phyloP scores from a whole-genome alignment of 495 filamentous ascomycete genomes.

The Talaromyces liani region DNA sequence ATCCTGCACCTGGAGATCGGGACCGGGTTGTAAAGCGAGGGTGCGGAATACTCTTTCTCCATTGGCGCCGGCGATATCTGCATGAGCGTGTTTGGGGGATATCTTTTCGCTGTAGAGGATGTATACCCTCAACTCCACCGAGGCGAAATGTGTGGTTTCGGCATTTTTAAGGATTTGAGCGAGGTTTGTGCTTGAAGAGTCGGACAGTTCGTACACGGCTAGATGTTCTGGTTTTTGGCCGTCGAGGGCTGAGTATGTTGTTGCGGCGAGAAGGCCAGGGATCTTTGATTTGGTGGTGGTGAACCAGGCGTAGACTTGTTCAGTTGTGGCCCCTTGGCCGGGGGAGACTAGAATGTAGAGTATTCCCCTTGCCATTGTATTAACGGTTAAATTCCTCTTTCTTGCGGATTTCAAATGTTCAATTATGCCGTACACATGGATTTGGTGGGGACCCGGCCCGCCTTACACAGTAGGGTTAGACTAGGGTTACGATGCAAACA shows the following conservation, averaged over 20 bases:
- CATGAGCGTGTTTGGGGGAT: neutral
- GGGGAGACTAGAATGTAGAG: neutral
- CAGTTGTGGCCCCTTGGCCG: neutral
- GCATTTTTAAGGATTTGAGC: no score
- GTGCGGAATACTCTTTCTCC: neutral
- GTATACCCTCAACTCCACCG: neutral
- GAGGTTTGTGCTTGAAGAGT: no score
- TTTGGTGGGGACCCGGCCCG: neutral
- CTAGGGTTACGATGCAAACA: neutral
- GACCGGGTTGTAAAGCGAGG: neutral
- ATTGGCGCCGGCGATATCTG: no score
- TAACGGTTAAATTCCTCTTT: neutral
- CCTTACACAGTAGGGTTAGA: no score
- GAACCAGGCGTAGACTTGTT: neutral
- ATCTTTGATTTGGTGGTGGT: neutral
- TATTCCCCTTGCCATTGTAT: neutral
- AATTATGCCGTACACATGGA: neutral
- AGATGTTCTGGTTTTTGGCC: neutral
- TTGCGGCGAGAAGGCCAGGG: neutral
- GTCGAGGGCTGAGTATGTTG: neutral
- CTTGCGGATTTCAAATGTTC: neutral
- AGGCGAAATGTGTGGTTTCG: no score
- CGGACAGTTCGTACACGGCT: neutral
- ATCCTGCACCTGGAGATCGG: neutral
- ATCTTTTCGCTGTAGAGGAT: neutral